Base-by-base conservation (phyloP, 305 asterid species). In the Ilex paraguariensis region DNA sequence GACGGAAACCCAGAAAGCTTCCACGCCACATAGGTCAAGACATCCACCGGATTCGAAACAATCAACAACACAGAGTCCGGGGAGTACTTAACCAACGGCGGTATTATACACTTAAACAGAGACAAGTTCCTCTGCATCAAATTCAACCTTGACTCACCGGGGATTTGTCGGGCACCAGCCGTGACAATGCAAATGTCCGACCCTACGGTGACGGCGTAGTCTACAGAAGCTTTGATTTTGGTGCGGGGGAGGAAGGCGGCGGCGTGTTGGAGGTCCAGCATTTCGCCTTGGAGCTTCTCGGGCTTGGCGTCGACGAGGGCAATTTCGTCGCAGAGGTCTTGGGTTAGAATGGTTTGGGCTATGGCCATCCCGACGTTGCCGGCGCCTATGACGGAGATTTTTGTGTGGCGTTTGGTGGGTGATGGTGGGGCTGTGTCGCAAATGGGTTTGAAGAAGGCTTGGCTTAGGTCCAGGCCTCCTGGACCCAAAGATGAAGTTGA, bases 281-380 rank as follows among this genome's bases (percentile, higher is more conserved):
- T 77, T 74, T 87, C 97, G 42, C 97, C 97, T 30, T 82, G 87
- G 71, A 90, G 93, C 71, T 87, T 87, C 64, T 85, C 87, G 16
- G 79, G 68, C 4, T 73, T 86, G 31, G 93, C 84, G 64, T 90
- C 96, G 62, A 90, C 82, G 15, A 90, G 87, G 56, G 86, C 76
- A 13, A 90, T 80, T 56, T 81, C 96, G 73, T 90, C 97, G 59
- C 59, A 85, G 67, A 90, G 88, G 66, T 87, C 95, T 17, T 90
- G 97, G 33, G 97, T 90, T 39, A 90, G 78, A 66, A 90, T 85
- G 51, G 97, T 90, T 66, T 91, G 97, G 12, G 97, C 96, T 42
- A 91, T 91, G 62, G 97, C 97, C 96, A 88, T 91, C 9, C 97
- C 96, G 46, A 91, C 97, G 76, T 91, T 91, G 0, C 97, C 97